phyloP scores from a whole-genome alignment of 805 yeast genomes.

The Metschnikowia lachancei region DNA sequence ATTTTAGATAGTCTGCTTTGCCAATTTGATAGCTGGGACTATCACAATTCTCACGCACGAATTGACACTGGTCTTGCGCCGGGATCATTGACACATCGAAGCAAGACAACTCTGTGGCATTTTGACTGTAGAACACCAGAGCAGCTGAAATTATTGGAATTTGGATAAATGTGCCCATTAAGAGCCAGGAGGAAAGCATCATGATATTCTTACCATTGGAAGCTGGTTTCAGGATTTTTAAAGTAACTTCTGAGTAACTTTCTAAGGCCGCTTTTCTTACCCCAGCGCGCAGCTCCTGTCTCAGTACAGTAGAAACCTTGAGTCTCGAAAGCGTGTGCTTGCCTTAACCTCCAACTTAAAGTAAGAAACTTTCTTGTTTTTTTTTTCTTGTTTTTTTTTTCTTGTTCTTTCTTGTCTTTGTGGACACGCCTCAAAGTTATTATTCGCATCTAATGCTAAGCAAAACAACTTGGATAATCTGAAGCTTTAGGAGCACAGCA shows the following conservation, averaged over 20 bases:
- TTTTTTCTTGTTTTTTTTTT: too few species aligned
- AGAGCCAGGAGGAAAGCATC: slow-evolving; percentile 6
- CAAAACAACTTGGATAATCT: too few species aligned
- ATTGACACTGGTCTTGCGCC: slow-evolving; percentile 35
- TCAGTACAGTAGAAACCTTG: neutral
- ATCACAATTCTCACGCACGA: slow-evolving; percentile 33
- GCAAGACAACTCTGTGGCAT: slow-evolving; percentile 12
- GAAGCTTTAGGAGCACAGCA: too few species aligned
- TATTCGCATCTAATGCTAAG: too few species aligned
- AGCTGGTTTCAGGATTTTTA: neutral
- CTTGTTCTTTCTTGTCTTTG: too few species aligned
- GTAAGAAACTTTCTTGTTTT: too few species aligned
- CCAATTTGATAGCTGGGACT: slow-evolving; percentile 32
- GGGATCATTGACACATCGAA: slow-evolving; percentile 13
- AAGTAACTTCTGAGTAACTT: neutral
- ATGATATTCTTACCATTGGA: slow-evolving; percentile 5
- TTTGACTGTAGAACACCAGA: slow-evolving; percentile 1
- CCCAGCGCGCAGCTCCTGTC: neutral
- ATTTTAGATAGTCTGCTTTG: slow-evolving; percentile 34
- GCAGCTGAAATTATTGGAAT: slow-evolving; percentile 1
- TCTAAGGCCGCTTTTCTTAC: neutral
- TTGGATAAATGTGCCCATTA: slow-evolving; percentile 1
- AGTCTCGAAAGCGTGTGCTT: too few species aligned
- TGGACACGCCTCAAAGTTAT: too few species aligned
- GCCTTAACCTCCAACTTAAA: too few species aligned